phyloP scores from a whole-genome alignment of 768 basidiomycete genomes.

The Kwoniella shandongensis region DNA sequence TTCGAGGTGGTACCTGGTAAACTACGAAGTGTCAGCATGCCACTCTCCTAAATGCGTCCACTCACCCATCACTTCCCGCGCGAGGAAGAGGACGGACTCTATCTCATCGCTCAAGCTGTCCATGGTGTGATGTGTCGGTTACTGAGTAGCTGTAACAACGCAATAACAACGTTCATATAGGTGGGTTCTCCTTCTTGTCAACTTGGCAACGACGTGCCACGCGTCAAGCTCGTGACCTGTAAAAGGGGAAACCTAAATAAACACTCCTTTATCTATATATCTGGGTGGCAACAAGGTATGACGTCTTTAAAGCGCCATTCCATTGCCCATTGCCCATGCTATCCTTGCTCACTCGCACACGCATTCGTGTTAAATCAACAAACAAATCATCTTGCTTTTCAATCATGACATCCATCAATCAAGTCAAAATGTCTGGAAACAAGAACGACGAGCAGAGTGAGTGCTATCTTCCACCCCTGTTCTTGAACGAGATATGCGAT shows the following conservation, averaged over 20 bases:
- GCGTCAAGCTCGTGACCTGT: constrained; percentile 9
- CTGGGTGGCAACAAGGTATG: no score
- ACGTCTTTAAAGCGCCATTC: no score
- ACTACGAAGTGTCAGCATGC: constrained; percentile 58
- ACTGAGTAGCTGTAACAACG: not conserved
- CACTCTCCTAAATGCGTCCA: not conserved
- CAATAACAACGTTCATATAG: not conserved
- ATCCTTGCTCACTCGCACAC: no score
- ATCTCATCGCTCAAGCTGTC: constrained; percentile 64
- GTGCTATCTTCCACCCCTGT: not conserved
- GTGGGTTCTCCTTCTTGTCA: not conserved
- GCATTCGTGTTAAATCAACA: not conserved
- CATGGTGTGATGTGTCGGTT: constrained; percentile 20
- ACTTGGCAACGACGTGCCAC: not conserved
- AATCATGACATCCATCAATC: constrained; percentile 21
- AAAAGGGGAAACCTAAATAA: no score
- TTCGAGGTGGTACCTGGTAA: constrained; percentile 86
- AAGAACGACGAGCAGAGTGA: constrained; percentile 24
- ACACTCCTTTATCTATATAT: no score
- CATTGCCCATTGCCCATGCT: no score
- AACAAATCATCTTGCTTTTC: not conserved
- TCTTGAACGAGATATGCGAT: no score
- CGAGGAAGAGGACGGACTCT: constrained; percentile 83
- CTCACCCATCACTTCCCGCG: constrained; percentile 84
- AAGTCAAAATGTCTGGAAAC: constrained; percentile 20